phyloP scores from a whole-genome alignment of 768 basidiomycete genomes.

The Suillus hirtellus region DNA sequence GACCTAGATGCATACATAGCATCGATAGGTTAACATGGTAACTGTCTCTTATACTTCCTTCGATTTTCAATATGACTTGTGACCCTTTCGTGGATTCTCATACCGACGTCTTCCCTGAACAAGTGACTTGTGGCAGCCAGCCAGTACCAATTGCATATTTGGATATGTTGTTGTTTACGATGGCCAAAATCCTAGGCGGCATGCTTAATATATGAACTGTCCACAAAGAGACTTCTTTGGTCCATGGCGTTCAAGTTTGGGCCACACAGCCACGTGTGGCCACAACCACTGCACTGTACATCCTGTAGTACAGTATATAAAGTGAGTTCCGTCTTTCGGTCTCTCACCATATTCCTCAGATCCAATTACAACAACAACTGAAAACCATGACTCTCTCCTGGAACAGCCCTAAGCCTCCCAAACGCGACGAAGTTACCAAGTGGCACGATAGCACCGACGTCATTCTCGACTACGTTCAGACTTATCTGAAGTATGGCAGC shows the following conservation, averaged over 20 bases:
- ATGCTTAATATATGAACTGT: neutral
- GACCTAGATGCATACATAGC: neutral
- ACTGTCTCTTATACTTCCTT: neutral
- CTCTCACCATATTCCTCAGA: neutral
- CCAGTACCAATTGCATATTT: neutral
- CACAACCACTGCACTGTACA: too few species aligned
- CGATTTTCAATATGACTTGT: neutral
- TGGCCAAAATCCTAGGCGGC: neutral
- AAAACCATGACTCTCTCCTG: neutral
- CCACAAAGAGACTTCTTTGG: neutral
- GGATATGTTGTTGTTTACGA: neutral
- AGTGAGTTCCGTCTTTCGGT: neutral
- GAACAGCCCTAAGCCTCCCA: neutral
- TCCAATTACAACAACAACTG: neutral
- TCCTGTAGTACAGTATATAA: constrained; percentile 1
- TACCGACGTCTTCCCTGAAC: neutral
- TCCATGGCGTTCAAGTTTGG: neutral
- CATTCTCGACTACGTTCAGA: neutral
- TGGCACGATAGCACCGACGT: constrained; percentile 1
- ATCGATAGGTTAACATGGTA: neutral
- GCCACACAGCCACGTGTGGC: neutral
- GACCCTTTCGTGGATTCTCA: neutral
- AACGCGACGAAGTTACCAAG: neutral
- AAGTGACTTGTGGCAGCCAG: neutral
- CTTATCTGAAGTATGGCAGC: neutral